These are phyloP conservation scores for Moesziomyces globuligerus DNA, from an alignment of 1,284 basidiomycete genomes.

Conservation along the genomic window DNA sequence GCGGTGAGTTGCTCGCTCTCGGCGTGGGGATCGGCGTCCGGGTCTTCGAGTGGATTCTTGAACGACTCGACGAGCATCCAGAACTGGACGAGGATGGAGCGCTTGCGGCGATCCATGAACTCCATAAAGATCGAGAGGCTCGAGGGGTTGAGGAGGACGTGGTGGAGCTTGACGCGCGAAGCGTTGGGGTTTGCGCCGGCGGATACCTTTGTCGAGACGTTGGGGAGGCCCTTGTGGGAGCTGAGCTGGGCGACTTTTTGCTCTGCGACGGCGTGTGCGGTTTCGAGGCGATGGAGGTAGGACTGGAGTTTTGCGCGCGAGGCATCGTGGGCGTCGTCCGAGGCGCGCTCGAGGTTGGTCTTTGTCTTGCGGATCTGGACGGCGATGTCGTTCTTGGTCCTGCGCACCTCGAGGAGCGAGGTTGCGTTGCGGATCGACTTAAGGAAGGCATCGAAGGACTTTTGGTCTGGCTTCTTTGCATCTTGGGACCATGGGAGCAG, in stretches of 20 bases:
- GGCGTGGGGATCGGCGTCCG: conserved; percentile 69
- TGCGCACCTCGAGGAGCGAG: conserved; percentile 50
- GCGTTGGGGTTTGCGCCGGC: conserved; percentile 40
- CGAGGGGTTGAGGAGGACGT: conserved; percentile 84
- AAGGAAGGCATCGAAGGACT: conserved; percentile 47
- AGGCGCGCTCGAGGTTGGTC: conserved; percentile 31
- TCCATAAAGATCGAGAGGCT: conserved; percentile 96
- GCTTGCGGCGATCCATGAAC: conserved; percentile 89
- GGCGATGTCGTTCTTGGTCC: conserved; percentile 50
- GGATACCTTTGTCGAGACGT: conserved; percentile 30
- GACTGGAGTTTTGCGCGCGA: conserved; percentile 68
- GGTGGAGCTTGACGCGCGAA: conserved; percentile 61
- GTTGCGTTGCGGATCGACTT: conserved; percentile 28
- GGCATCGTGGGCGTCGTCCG: conserved; percentile 20
- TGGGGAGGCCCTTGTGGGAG: conserved; percentile 23
- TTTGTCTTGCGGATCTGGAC: conserved; percentile 56
- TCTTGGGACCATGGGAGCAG: conserved; percentile 29
- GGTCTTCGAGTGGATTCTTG: conserved; percentile 86
- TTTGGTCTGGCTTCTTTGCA: conserved; percentile 35
- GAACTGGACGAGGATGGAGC: conserved; percentile 89
- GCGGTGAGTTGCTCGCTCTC: conserved; percentile 62
- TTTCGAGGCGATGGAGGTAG: conserved; percentile 86
- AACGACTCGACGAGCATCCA: conserved; percentile 97
- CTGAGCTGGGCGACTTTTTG: conserved; percentile 83
- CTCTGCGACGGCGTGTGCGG: conserved; percentile 85